Evolutionary conservation across 345 rosid species (phyloP).

Genomic region (Melaleuca alternifolia): DNA sequence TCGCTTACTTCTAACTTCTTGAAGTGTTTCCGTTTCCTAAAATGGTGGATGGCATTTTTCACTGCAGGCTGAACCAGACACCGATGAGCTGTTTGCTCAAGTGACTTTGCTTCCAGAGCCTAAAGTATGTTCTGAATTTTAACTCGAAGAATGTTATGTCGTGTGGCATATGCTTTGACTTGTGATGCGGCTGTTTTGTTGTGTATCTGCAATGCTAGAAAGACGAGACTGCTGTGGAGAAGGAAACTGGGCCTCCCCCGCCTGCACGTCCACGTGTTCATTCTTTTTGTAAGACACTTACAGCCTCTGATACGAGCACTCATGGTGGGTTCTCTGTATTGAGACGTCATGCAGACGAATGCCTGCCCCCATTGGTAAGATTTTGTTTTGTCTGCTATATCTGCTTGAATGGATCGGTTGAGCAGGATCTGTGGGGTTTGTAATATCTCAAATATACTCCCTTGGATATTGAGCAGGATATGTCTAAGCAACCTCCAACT

Average conservation of each 20-base stretch:
- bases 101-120: conserved; percentile 29
- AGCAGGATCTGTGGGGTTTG: not conserved
- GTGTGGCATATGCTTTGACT: not conserved
- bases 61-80: conserved; percentile 45
- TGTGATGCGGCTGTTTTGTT: not conserved
- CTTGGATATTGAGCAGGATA: conserved; percentile 27
- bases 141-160: not conserved
- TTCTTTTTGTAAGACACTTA: conserved; percentile 47
- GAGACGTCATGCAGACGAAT: conserved; percentile 57
- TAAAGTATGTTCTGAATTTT: conserved; percentile 5
- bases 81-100: conserved; percentile 55
- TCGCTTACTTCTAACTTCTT: not conserved
- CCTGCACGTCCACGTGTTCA: conserved; percentile 26
- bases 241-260: conserved; percentile 12
- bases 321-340: conserved; percentile 64
- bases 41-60: not conserved
- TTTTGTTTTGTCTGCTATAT: not conserved
- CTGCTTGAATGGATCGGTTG: not conserved
- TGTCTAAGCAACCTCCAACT: conserved; percentile 52
- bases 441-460: not conserved
- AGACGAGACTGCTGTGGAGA: conserved; percentile 19
- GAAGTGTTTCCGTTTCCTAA: not conserved
- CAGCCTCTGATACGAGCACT: conserved; percentile 58
- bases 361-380: conserved; percentile 52
- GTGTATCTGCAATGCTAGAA: conserved; percentile 10